phyloP scores from a whole-genome alignment of 108 stramenopile genomes.

The Fragilaria radians region DNA sequence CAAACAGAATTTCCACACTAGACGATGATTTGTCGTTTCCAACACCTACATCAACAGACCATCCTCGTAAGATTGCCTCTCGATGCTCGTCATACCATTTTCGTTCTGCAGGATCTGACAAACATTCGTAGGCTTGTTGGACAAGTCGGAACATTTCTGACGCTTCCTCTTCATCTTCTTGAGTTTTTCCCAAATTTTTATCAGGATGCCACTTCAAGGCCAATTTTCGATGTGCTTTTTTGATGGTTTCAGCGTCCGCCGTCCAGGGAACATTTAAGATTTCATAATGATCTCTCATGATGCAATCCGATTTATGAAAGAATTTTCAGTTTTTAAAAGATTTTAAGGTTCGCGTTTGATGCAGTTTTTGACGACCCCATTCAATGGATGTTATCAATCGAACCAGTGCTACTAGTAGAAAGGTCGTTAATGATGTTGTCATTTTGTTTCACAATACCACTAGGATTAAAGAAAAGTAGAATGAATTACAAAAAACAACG shows the following conservation, averaged over 20 bases:
- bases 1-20: conserved; percentile 44
- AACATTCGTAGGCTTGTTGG: conserved; percentile 92
- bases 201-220: conserved; percentile 94
- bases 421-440: too few species aligned
- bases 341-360: too few species aligned
- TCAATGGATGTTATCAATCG: too few species aligned
- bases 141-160: conserved; percentile 70
- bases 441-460: too few species aligned
- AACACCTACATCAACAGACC: conserved; percentile 20
- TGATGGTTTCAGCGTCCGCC: conserved; percentile 83
- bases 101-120: conserved; percentile 83
- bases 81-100: conserved; percentile 92
- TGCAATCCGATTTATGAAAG: too few species aligned
- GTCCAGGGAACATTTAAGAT: conserved; percentile 75
- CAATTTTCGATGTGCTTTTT: conserved; percentile 92
- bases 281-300: conserved; percentile 73
- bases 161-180: conserved; percentile 25
- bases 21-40: too few species aligned
- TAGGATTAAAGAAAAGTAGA: too few species aligned
- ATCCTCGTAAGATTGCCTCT: conserved; percentile 71
- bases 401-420: too few species aligned
- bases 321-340: too few species aligned
- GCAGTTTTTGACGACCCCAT: too few species aligned
- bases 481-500: too few species aligned
- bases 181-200: conserved; percentile 44